Conservation (phyloP, 371 early-diverging fungal species). For the Coelomomyces lativittatus region DNA sequence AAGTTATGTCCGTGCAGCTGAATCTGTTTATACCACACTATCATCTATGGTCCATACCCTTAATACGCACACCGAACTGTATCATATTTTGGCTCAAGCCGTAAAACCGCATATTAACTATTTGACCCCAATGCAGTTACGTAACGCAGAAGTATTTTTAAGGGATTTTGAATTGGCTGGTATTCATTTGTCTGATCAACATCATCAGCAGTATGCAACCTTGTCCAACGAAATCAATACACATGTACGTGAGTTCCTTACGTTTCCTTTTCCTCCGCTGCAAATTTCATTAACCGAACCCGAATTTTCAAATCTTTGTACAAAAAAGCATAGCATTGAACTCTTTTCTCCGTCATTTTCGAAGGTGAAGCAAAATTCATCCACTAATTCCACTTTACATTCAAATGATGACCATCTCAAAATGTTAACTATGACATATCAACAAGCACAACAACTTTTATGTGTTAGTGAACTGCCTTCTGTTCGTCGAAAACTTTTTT, state of each 20-base stretch:
- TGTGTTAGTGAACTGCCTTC: too few species aligned
- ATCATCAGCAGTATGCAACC: slow-evolving; percentile 53
- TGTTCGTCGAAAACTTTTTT: neutral
- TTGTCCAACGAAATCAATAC: slow-evolving; percentile 63
- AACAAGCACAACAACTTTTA: too few species aligned
- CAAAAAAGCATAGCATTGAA: too few species aligned
- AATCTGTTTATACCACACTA: slow-evolving; percentile 52
- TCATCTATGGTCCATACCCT: slow-evolving; percentile 73
- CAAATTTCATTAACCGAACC: neutral
- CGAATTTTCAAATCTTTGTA: neutral
- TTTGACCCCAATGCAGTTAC: slow-evolving; percentile 37
- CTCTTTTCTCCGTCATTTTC: too few species aligned
- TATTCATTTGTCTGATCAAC: slow-evolving; percentile 53
- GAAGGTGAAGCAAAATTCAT: too few species aligned
- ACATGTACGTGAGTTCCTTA: slow-evolving; percentile 31
- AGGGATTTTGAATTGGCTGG: slow-evolving; percentile 87
- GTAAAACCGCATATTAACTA: neutral
- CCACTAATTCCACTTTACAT: too few species aligned
- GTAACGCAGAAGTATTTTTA: slow-evolving; percentile 62
- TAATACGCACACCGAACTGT: slow-evolving; percentile 72
- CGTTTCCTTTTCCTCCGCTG: neutral
- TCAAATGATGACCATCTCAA: too few species aligned
- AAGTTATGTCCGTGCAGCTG: slow-evolving; percentile 51
- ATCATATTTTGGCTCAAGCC: slow-evolving; percentile 27
- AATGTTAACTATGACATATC: too few species aligned